Conservation (phyloP, 23 red algal species). For the Gracilaria domingensis region DNA sequence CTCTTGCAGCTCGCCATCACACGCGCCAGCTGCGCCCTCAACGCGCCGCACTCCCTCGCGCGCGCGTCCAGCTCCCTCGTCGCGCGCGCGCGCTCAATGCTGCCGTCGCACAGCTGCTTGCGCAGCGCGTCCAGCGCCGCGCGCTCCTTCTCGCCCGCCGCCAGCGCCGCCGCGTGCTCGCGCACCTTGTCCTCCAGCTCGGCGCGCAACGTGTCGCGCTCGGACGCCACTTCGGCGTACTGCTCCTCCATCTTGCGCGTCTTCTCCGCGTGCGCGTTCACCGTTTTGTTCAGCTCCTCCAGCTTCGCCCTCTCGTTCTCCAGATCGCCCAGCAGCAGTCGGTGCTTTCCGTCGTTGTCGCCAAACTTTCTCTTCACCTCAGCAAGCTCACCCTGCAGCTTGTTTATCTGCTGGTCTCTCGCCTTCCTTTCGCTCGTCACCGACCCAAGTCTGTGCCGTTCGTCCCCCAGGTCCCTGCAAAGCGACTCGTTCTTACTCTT, state of each 20-base stretch:
- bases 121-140: constrained; percentile 7
- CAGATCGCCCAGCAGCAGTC: not conserved
- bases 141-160: not conserved
- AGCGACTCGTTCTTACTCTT: constrained; percentile 23
- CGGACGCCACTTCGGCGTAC: not conserved
- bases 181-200: constrained; percentile 7
- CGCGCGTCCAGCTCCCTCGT: not conserved
- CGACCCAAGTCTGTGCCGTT: not conserved
- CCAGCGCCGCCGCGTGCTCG: not conserved
- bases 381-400: not conserved
- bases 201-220: constrained; percentile 6
- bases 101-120: not conserved
- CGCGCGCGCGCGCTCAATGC: not conserved
- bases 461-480: constrained; percentile 1
- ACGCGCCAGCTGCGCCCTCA: not conserved
- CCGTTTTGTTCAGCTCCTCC: constrained; percentile 10
- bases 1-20: not conserved
- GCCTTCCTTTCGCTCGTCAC: constrained; percentile 19
- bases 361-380: constrained; percentile 16
- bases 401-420: not conserved
- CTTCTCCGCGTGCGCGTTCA: not conserved
- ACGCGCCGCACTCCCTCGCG: not conserved
- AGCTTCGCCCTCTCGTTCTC: not conserved
- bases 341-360: constrained; percentile 3
- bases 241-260: constrained; percentile 17